Conservation (phyloP, 345 rosid species). For the Eucalyptus microcorys region DNA sequence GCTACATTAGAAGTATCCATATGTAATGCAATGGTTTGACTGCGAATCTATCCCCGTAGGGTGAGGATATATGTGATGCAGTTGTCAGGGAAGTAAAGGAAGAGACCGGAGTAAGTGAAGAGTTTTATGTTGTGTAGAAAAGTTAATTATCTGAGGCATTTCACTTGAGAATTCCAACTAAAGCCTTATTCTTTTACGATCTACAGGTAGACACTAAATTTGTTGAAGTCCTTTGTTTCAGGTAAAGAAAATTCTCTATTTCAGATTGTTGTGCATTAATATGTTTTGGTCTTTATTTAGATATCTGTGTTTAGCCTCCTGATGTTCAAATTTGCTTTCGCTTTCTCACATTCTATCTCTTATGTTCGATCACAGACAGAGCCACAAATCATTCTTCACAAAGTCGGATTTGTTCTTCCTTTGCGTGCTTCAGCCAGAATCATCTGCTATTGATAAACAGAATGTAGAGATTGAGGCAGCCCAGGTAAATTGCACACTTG, state of each 20-base stretch:
- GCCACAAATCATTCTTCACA: conserved; percentile 18
- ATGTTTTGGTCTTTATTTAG: background rate
- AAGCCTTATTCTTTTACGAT: background rate
- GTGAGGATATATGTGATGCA: conserved; percentile 57
- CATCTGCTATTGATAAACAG: conserved; percentile 15
- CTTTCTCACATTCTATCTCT: background rate
- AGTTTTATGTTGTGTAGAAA: background rate
- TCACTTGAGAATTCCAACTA: background rate
- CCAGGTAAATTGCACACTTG: conserved; percentile 1
- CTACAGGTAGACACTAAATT: conserved; percentile 27
- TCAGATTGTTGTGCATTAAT: background rate
- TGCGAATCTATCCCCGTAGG: conserved; percentile 22
- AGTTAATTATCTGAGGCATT: background rate
- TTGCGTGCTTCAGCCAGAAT: conserved; percentile 21
- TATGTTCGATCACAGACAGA: conserved; percentile 7
- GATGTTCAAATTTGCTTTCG: background rate
- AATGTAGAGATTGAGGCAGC: conserved; percentile 24
- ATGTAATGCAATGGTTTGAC: background rate
- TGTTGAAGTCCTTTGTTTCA: conserved; percentile 22
- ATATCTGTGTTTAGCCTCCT: background rate
- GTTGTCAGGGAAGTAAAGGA: conserved; percentile 75
- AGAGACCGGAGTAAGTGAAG: conserved; percentile 68
- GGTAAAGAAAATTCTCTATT: conserved; percentile 1
- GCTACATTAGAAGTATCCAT: background rate
- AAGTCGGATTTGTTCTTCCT: conserved; percentile 31